Conservation (phyloP, 495 filamentous ascomycete species). For the Viridothelium virens region DNA sequence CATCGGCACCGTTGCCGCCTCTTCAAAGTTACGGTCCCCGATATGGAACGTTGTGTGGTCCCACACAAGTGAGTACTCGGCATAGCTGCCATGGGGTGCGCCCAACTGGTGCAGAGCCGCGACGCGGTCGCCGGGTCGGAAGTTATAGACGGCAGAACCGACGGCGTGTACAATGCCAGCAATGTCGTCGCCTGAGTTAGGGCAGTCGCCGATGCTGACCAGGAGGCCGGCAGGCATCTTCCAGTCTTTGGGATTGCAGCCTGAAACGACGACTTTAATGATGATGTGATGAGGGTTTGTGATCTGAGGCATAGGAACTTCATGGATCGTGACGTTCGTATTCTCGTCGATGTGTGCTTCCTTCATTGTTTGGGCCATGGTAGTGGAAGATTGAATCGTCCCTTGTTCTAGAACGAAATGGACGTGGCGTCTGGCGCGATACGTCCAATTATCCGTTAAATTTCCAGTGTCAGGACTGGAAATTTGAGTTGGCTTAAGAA, state of each 20-base stretch:
- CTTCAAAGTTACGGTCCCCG: constrained; percentile 10
- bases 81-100: constrained; percentile 16
- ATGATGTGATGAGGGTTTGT: constrained; percentile 15
- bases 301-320: constrained; percentile 13
- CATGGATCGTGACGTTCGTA: constrained; percentile 10
- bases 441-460: not conserved
- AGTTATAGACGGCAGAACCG: constrained; percentile 12
- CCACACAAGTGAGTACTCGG: constrained; percentile 18
- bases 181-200: constrained; percentile 20
- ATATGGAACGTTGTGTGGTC: constrained; percentile 16
- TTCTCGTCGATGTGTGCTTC: constrained; percentile 15
- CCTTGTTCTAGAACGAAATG: not conserved
- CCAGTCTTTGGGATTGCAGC: constrained; percentile 21
- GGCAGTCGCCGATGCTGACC: constrained; percentile 14
- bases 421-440: not conserved
- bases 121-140: constrained; percentile 17
- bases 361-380: constrained; percentile 9
- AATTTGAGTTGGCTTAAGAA: not conserved
- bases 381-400: not conserved
- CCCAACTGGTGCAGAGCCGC: constrained; percentile 20
- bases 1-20: constrained; percentile 19
- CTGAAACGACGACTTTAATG: constrained; percentile 12
- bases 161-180: constrained; percentile 16
- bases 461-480: not conserved
- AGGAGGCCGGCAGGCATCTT: constrained; percentile 19